Percentiles rank a stretch among this genome's conserved stretches.
phyloP scores from a whole-genome alignment of 495 filamentous ascomycete genomes.

The Penicillium angulare region DNA sequence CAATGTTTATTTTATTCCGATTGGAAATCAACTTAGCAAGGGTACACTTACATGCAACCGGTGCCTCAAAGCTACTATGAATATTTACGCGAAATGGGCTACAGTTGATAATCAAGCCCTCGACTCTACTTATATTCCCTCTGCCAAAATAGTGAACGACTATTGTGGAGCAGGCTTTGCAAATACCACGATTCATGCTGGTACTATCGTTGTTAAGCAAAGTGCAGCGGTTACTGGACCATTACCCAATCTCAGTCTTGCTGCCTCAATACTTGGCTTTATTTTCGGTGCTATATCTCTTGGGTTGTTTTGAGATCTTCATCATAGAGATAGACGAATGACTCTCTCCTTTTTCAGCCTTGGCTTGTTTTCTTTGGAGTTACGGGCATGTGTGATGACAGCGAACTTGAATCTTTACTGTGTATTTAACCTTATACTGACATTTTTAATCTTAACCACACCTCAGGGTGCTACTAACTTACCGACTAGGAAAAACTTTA shows the following conservation, averaged over 20 bases:
- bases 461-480: background rate
- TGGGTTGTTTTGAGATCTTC: slow-evolving; percentile 6
- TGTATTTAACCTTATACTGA: background rate
- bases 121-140: slow-evolving; percentile 55
- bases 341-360: slow-evolving; percentile 8
- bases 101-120: slow-evolving; percentile 58
- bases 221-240: slow-evolving; percentile 11
- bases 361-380: background rate
- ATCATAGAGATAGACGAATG: background rate
- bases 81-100: slow-evolving; percentile 60
- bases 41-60: slow-evolving; percentile 63
- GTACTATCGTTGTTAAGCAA: slow-evolving; percentile 11
- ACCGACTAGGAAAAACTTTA: no score
- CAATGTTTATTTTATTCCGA: slow-evolving; percentile 80
- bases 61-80: slow-evolving; percentile 72
- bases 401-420: slow-evolving; percentile 18
- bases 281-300: background rate
- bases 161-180: slow-evolving; percentile 64
- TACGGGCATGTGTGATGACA: slow-evolving; percentile 23
- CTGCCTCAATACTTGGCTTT: slow-evolving; percentile 2
- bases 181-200: slow-evolving; percentile 54
- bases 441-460: background rate
- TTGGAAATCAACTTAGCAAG: slow-evolving; percentile 66
- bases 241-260: background rate
- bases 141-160: slow-evolving; percentile 63